These are phyloP conservation scores for Colletotrichum salicis DNA, from an alignment of 2,329 filamentous ascomycete genomes.

Conservation along the genomic window DNA sequence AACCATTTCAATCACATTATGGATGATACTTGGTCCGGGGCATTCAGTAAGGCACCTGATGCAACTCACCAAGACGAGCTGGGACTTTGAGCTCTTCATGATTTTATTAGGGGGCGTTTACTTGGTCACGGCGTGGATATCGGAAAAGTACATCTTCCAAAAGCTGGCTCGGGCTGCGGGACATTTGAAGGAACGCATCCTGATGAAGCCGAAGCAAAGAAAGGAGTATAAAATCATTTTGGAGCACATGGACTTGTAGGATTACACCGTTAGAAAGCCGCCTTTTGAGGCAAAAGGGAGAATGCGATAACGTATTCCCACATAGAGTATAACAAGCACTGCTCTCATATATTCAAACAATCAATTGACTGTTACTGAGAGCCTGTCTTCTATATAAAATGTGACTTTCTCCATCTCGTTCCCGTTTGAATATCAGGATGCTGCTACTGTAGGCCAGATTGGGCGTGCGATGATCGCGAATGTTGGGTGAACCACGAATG, in stretches of 20 bases:
- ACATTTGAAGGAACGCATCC: constrained; percentile 65
- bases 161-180: constrained; percentile 76
- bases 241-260: constrained; percentile 66
- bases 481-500: background rate
- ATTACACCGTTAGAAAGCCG: background rate
- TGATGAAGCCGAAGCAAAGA: constrained; percentile 75
- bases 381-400: background rate
- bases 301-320: background rate
- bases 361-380: too few relatives aligned
- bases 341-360: background rate
- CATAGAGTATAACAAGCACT: background rate
- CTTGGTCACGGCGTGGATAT: constrained; percentile 74
- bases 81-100: constrained; percentile 78
- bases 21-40: constrained; percentile 84
- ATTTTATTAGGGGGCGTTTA: constrained; percentile 76
- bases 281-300: background rate
- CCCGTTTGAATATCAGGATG: background rate
- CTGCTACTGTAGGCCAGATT: background rate
- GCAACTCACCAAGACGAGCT: constrained; percentile 83
- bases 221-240: constrained; percentile 88
- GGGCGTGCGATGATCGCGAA: background rate
- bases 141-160: constrained; percentile 78
- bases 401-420: background rate
- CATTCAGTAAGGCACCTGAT: constrained; percentile 78
- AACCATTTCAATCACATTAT: constrained; percentile 74